phyloP scores from a whole-genome alignment of 306 rosid genomes.

The Glycine tomentella region DNA sequence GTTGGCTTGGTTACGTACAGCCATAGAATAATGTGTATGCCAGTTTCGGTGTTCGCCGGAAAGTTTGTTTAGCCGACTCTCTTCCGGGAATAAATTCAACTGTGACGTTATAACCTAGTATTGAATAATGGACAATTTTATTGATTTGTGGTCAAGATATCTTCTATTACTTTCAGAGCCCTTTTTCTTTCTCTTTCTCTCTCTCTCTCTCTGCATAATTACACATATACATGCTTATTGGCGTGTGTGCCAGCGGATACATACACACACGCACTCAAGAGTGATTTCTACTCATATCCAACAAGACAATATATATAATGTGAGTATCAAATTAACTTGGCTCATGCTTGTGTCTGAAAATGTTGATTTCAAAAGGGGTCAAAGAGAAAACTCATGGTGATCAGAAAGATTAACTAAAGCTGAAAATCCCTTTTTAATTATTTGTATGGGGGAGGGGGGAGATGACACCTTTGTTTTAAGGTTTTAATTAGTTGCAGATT shows the following conservation, averaged over 20 bases:
- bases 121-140: slow-evolving; percentile 42
- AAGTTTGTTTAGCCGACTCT: slow-evolving; percentile 77
- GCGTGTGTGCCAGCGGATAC: slow-evolving; percentile 43
- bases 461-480: neutral
- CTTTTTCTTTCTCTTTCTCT: neutral
- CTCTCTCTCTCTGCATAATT: slow-evolving; percentile 46
- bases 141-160: neutral
- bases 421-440: too few species aligned
- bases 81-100: slow-evolving; percentile 62
- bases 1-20: slow-evolving; percentile 67
- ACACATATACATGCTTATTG: slow-evolving; percentile 47
- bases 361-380: neutral
- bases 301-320: neutral
- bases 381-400: slow-evolving; percentile 12
- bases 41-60: slow-evolving; percentile 65
- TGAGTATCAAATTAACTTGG: neutral
- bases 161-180: slow-evolving; percentile 42
- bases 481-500: neutral
- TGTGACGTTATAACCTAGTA: slow-evolving; percentile 64
- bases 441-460: too few species aligned
- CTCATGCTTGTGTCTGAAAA: slow-evolving; percentile 24
- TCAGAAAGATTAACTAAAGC: too few species aligned
- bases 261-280: slow-evolving; percentile 19
- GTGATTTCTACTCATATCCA: slow-evolving; percentile 43
- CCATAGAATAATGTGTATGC: slow-evolving; percentile 48